phyloP scores from a whole-genome alignment of 371 early-diverging fungal genomes.

The Mucor racemosus region DNA sequence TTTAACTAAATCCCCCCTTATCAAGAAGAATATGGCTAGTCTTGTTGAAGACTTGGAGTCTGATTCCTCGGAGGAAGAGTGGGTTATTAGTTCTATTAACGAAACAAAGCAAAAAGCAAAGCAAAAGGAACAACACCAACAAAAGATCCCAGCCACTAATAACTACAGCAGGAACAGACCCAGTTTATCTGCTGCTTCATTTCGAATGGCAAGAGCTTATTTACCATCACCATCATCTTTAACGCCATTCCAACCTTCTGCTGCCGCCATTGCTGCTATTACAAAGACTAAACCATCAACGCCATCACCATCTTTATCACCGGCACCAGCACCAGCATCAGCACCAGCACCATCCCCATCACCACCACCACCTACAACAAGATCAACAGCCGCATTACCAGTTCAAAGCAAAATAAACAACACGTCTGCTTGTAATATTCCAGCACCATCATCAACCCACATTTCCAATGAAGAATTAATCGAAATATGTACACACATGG shows the following conservation, averaged over 20 bases:
- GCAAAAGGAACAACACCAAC: background rate
- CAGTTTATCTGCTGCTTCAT: constrained; percentile 5
- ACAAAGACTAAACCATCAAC: background rate
- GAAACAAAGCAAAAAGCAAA: background rate
- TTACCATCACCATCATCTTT: background rate
- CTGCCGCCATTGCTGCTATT: background rate
- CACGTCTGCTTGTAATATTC: background rate
- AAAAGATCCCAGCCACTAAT: background rate
- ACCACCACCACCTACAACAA: background rate
- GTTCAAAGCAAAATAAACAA: background rate
- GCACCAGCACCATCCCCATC: no score
- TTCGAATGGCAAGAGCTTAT: constrained; percentile 7
- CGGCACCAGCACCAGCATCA: no score
- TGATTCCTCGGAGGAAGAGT: constrained; percentile 47
- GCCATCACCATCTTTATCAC: no score
- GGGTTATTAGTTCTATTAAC: constrained; percentile 33
- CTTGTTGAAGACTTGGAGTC: constrained; percentile 29
- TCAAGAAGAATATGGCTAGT: constrained; percentile 14
- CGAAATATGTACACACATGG: constrained; percentile 26
- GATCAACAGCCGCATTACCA: background rate
- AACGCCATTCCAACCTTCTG: background rate
- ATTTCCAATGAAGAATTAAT: constrained; percentile 31
- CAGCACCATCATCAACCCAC: background rate
- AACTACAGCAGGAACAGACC: background rate
- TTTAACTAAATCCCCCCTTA: background rate